Evolutionary conservation across 1,139 yeast genomes (phyloP), one percentile per base, ranked within the genome.

Genomic region (Wickerhamiella pararugosa): DNA sequence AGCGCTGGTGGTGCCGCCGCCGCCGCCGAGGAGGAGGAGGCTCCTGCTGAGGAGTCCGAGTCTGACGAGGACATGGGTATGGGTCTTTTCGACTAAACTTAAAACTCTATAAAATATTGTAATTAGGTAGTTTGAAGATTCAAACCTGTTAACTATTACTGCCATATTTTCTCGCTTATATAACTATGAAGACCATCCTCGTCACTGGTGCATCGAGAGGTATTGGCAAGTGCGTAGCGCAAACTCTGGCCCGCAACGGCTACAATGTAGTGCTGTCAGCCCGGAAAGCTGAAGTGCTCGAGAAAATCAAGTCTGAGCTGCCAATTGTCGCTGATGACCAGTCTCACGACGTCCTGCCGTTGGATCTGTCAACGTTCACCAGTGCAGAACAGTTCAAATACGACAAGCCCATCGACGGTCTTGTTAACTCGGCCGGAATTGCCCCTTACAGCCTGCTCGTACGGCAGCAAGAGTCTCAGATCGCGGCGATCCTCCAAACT

Each of bases 131-230:
- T 32, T 38, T n/a, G 41, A 38, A 28, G 25, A 7, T 21, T 21
- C 11, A 10, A 21, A 5, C 11, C 21, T 8, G 6, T 21, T 10
- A 5, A 5, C 31, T 7, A 29, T 5, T 10, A 5, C 7, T 29
- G 10, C n/a, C 31, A 29, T 4, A 4, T 9, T 8, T 29, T n/a
- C 4, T 4, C n/a, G 31, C 28, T 7, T 27, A 7, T 34, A 34
- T 15, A 8, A 29, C 15, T 29, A 11, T 21, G 8, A 26, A 34
- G 29, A 31, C 31, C 11, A 35, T 34, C 5, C 36, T 52, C n/a
- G 49, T 87, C 1, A 86, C 96, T 0, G 98, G 98, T 0, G 95
- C 84, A 0, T 81, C 95, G 0, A 64, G 75, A 50, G 97, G 97
- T 0, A 66, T 87, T 28, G 98, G 98, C 0, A 62, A 68, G 5